phyloP scores from a whole-genome alignment of 192 early-diverging fungal species.

The Coemansia sp. region DNA sequence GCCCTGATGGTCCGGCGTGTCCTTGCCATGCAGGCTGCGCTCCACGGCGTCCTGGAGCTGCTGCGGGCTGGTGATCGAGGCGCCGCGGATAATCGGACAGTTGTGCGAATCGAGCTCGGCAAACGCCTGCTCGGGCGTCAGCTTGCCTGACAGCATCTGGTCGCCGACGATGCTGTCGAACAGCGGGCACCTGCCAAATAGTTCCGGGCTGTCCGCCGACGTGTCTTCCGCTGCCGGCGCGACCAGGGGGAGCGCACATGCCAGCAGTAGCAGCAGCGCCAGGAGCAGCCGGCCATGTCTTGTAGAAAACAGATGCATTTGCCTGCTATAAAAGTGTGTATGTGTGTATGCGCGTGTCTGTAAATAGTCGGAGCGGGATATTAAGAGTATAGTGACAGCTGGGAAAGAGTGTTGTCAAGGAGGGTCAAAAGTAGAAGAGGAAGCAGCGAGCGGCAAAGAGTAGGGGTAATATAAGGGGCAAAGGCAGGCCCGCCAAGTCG shows the following conservation, averaged over 20 bases:
- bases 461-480: not conserved
- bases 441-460: not conserved
- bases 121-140: constrained; percentile 47
- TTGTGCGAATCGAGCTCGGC: constrained; percentile 48
- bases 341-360: not conserved
- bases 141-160: constrained; percentile 35
- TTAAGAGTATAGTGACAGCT: not conserved
- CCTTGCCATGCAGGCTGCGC: constrained; percentile 2
- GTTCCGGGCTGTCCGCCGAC: not conserved
- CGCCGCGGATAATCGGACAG: constrained; percentile 52
- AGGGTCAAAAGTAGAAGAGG: too few species aligned
- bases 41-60: constrained; percentile 38
- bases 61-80: constrained; percentile 39
- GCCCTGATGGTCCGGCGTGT: constrained; percentile 1
- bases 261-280: constrained; percentile 1
- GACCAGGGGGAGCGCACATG: not conserved
- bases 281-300: not conserved
- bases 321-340: not conserved
- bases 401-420: too few species aligned
- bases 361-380: not conserved
- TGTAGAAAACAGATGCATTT: not conserved
- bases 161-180: constrained; percentile 43
- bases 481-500: too few species aligned
- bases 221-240: constrained; percentile 1
- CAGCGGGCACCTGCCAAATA: constrained; percentile 45